Evolutionary conservation across 495 filamentous ascomycete genomes (phyloP).

Genomic region (Xylaria flabelliformis): DNA sequence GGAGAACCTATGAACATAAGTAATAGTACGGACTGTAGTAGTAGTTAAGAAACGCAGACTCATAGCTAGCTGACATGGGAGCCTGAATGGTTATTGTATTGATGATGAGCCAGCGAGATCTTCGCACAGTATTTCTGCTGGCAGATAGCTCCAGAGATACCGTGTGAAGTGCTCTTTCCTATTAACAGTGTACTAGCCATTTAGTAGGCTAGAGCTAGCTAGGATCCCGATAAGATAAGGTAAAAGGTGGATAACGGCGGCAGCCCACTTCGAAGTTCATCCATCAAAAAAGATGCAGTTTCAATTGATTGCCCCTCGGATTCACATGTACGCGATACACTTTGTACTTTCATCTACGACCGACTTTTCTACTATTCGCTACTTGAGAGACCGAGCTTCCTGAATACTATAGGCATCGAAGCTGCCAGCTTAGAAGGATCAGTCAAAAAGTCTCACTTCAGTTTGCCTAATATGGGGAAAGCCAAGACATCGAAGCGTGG

Average conservation of each 20-base stretch:
- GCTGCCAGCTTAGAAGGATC: not conserved
- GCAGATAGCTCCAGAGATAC: not conserved
- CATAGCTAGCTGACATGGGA: not conserved
- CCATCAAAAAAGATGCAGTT: slow-evolving; percentile 22
- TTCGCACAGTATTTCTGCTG: not conserved
- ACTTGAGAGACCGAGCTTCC: not conserved
- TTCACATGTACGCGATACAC: slow-evolving; percentile 30
- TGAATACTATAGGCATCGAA: not conserved
- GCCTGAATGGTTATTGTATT: not conserved
- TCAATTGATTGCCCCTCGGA: slow-evolving; percentile 22
- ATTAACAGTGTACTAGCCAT: not conserved
- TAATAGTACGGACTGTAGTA: too few relatives aligned
- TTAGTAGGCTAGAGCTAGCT: not conserved
- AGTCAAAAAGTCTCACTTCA: not conserved
- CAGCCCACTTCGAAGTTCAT: slow-evolving; percentile 18
- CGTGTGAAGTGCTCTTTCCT: not conserved
- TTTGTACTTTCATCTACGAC: slow-evolving; percentile 6
- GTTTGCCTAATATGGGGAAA: slow-evolving; percentile 60
- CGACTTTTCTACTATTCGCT: not conserved
- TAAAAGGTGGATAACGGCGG: not conserved
- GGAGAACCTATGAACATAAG: too few relatives aligned
- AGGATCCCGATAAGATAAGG: slow-evolving; percentile 33
- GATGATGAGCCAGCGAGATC: not conserved
- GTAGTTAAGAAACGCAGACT: not conserved
- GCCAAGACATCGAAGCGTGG: slow-evolving; percentile 67